phyloP scores from a whole-genome alignment of 306 rosid species.

The Acmispon strigosus region DNA sequence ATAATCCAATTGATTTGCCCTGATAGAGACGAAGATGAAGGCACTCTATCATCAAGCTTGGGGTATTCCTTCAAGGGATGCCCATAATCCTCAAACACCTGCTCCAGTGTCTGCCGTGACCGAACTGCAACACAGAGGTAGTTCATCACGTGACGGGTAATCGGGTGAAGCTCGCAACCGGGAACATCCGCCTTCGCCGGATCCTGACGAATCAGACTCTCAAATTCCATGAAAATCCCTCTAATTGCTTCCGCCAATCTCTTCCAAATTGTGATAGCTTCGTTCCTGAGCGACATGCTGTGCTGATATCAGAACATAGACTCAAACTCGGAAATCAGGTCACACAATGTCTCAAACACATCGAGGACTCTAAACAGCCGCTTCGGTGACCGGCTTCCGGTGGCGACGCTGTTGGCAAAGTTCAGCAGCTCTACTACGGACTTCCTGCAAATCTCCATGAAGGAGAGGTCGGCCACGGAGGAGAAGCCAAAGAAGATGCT shows the following conservation, averaged over 20 bases:
- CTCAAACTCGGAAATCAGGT: slow-evolving; percentile 50
- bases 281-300: not conserved
- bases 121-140: slow-evolving; percentile 70
- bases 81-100: slow-evolving; percentile 46
- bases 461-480: slow-evolving; percentile 61
- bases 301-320: slow-evolving; percentile 43
- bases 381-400: slow-evolving; percentile 52
- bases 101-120: slow-evolving; percentile 55
- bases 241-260: not conserved
- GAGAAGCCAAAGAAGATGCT: slow-evolving; percentile 71
- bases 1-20: not conserved
- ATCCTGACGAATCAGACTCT: slow-evolving; percentile 39
- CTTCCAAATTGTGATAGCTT: too few relatives aligned
- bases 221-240: not conserved
- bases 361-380: slow-evolving; percentile 35
- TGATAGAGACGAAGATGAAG: not conserved
- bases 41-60: slow-evolving; percentile 30
- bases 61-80: slow-evolving; percentile 26
- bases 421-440: slow-evolving; percentile 41
- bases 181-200: too few relatives aligned
- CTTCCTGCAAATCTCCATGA: slow-evolving; percentile 82
- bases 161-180: too few relatives aligned
- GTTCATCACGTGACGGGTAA: slow-evolving; percentile 39
- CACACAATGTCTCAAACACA: slow-evolving; percentile 50
- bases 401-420: slow-evolving; percentile 49